Evolutionary conservation across 805 yeast species (phyloP).

Genomic region (Yarrowia porcina): DNA sequence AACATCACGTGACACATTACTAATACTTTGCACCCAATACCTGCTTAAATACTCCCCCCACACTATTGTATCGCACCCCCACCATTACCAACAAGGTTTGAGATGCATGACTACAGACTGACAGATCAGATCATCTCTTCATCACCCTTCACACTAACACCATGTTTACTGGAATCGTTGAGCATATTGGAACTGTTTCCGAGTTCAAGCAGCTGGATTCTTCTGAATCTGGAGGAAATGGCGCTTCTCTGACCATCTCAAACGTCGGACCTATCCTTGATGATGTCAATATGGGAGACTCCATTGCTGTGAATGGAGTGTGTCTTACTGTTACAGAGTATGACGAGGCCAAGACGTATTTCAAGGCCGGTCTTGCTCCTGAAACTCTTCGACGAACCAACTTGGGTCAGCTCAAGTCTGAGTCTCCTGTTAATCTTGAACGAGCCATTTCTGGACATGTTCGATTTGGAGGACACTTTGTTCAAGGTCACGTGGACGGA

Average conservation of each 20-base stretch:
- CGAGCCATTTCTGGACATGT: constrained; percentile 82
- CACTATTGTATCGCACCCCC: too few relatives aligned
- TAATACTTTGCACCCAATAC: too few relatives aligned
- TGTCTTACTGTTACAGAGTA: constrained; percentile 93
- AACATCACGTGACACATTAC: too few relatives aligned
- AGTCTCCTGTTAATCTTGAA: constrained; percentile 76
- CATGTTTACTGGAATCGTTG: constrained; percentile 96
- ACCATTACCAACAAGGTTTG: constrained; percentile 8
- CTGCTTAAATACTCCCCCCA: too few relatives aligned
- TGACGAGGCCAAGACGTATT: constrained; percentile 45
- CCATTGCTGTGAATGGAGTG: constrained; percentile 82
- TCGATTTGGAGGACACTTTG: constrained; percentile 95
- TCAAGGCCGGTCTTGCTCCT: constrained; percentile 89
- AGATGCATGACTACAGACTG: neutral
- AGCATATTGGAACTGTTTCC: constrained; percentile 64
- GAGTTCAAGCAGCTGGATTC: constrained; percentile 49
- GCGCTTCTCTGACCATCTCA: constrained; percentile 64
- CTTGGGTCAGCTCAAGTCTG: constrained; percentile 56
- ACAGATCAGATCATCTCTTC: neutral
- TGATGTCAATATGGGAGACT: constrained; percentile 92
- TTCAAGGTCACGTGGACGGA: constrained; percentile 97
- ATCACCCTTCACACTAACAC: neutral
- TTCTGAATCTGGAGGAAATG: constrained; percentile 61
- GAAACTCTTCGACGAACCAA: constrained; percentile 85
- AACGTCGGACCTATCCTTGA: constrained; percentile 59